phyloP scores from a whole-genome alignment of 306 rosid species.

The Senna siamea region DNA sequence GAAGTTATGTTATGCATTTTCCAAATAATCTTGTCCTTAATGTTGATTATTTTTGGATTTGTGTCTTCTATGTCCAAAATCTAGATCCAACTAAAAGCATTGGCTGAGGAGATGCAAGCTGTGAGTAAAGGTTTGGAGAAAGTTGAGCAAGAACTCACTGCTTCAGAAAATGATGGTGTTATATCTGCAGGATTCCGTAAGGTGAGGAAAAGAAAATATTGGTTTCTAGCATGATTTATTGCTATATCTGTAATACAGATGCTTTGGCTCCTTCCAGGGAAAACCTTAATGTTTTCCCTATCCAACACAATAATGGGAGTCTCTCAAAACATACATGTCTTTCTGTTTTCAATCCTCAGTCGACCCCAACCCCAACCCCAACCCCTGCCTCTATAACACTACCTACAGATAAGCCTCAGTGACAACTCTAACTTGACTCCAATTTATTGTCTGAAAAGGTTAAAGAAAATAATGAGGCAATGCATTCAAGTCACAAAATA shows the following conservation, averaged over 20 bases:
- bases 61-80: constrained; percentile 30
- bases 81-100: constrained; percentile 92
- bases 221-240: constrained; percentile 7
- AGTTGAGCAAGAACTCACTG: constrained; percentile 92
- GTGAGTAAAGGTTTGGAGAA: constrained; percentile 98
- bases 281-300: neutral
- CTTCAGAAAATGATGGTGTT: constrained; percentile 85
- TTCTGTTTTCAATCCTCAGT: neutral
- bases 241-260: neutral
- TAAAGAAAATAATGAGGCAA: constrained; percentile 3
- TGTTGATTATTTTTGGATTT: constrained; percentile 32
- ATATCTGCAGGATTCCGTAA: constrained; percentile 82
- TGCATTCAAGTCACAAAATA: neutral
- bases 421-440: constrained; percentile 19
- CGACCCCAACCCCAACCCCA: neutral
- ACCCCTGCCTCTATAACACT: no score
- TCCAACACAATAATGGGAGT: constrained; percentile 21
- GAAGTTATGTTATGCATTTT: constrained; percentile 4
- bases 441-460: constrained; percentile 1
- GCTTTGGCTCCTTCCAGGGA: no score
- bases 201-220: constrained; percentile 51
- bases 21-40: constrained; percentile 4
- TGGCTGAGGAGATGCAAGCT: constrained; percentile 99
- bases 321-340: neutral
- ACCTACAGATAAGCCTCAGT: neutral